Conservation (phyloP, 2,329 filamentous ascomycete species). For the Plenodomus lindquistii region DNA sequence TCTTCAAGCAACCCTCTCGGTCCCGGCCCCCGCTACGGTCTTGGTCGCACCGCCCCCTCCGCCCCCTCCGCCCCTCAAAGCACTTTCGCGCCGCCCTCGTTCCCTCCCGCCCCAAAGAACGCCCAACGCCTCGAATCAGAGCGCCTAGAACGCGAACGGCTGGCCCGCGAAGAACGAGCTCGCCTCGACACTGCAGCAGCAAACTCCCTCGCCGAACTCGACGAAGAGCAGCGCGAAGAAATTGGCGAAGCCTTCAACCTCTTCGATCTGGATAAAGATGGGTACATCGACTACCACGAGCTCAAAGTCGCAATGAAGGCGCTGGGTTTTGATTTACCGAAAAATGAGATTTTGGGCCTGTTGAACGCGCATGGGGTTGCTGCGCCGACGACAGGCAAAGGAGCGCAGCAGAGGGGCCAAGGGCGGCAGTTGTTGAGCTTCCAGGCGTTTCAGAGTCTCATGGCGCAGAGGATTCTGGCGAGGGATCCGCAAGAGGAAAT, state of each 20-base stretch:
- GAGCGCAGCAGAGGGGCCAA: slow-evolving; percentile 16
- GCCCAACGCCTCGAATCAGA: slow-evolving; percentile 46
- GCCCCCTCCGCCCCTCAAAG: slow-evolving; percentile 18
- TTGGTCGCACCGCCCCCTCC: slow-evolving; percentile 43
- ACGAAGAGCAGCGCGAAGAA: slow-evolving; percentile 89
- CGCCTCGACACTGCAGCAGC: slow-evolving; percentile 52
- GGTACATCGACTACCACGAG: slow-evolving; percentile 95
- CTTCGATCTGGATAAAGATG: slow-evolving; percentile 96
- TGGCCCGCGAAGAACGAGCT: slow-evolving; percentile 40
- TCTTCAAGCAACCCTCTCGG: slow-evolving; percentile 57
- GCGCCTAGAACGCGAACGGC: slow-evolving; percentile 47
- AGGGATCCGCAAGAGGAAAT: slow-evolving; percentile 92
- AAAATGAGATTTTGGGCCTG: slow-evolving; percentile 79
- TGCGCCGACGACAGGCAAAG: background rate
- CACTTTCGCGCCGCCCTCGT: slow-evolving; percentile 40
- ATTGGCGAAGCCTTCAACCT: slow-evolving; percentile 95
- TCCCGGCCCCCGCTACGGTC: slow-evolving; percentile 59
- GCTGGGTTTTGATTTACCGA: slow-evolving; percentile 88
- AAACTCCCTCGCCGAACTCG: slow-evolving; percentile 61
- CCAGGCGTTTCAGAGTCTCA: slow-evolving; percentile 70
- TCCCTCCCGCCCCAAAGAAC: slow-evolving; percentile 49
- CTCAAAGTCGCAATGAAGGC: slow-evolving; percentile 96
- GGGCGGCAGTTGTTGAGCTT: slow-evolving; percentile 71
- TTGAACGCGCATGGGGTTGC: slow-evolving; percentile 73
- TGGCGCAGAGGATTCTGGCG: slow-evolving; percentile 77